Percentiles rank a stretch among this genome's conserved stretches.
These are phyloP conservation scores for Apiotrichum montevideense DNA, from an alignment of 1,284 basidiomycete species.

Conservation along the genomic window DNA sequence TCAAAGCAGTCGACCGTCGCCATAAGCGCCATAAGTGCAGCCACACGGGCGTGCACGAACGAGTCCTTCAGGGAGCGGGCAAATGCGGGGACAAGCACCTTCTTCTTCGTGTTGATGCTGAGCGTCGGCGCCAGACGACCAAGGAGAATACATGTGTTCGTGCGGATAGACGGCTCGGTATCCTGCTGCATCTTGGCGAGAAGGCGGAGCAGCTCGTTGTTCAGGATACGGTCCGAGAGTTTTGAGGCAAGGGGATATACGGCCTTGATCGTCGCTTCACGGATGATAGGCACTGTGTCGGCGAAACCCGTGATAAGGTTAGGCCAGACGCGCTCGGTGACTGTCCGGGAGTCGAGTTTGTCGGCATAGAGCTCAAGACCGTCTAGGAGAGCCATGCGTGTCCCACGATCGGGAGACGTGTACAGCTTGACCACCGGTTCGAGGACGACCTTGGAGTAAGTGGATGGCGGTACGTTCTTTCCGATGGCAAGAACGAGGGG, in stretches of 20 bases:
- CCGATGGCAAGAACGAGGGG: slow-evolving; percentile 78
- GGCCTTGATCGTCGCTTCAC: slow-evolving; percentile 88
- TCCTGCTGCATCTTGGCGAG: slow-evolving; percentile 92
- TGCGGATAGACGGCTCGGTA: slow-evolving; percentile 87
- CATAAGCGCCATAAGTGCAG: slow-evolving; percentile 93
- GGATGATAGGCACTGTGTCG: slow-evolving; percentile 86
- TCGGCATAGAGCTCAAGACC: slow-evolving; percentile 77
- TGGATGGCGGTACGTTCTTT: slow-evolving; percentile 61
- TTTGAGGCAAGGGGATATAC: slow-evolving; percentile 80
- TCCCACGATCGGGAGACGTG: slow-evolving; percentile 82
- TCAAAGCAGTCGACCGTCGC: slow-evolving; percentile 89
- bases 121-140: slow-evolving; percentile 82
- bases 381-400: slow-evolving; percentile 87
- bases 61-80: slow-evolving; percentile 80
- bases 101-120: slow-evolving; percentile 81
- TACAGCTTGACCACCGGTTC: slow-evolving; percentile 77
- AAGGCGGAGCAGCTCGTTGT: slow-evolving; percentile 90
- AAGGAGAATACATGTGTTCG: slow-evolving; percentile 94
- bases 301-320: slow-evolving; percentile 91
- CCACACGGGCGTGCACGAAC: slow-evolving; percentile 89
- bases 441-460: slow-evolving; percentile 65
- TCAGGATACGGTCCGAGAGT: slow-evolving; percentile 86
- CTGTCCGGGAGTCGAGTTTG: slow-evolving; percentile 75
- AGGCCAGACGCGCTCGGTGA: slow-evolving; percentile 87
- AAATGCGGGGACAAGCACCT: slow-evolving; percentile 94